These are phyloP conservation scores for Fusarium staphyleae DNA, from an alignment of 2,329 filamentous ascomycete genomes.

Conservation along the genomic window DNA sequence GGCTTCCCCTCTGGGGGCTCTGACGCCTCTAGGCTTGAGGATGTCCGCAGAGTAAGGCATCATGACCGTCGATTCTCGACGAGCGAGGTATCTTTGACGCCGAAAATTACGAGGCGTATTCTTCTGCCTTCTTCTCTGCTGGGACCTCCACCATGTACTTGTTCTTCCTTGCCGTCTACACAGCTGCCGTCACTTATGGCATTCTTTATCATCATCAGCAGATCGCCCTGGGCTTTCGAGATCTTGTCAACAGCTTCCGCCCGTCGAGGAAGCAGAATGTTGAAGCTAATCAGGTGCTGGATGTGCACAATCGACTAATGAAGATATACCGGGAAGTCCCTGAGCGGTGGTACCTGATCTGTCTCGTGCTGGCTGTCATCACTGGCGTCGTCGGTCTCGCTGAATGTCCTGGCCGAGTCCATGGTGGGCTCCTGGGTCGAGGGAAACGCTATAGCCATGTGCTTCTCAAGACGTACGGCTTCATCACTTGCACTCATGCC, in stretches of 20 bases:
- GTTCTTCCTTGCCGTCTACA: conserved; percentile 52
- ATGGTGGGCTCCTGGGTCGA: conserved; percentile 53
- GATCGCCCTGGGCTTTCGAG: conserved; percentile 48
- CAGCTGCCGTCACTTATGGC: conserved; percentile 50
- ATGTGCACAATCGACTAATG: conserved; percentile 58
- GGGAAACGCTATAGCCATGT: conserved; percentile 56
- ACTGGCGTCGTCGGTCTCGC: conserved; percentile 48
- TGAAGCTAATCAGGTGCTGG: conserved; percentile 36
- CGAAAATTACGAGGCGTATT: conserved; percentile 51
- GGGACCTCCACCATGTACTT: conserved; percentile 47
- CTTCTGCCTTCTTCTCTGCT: conserved; percentile 51
- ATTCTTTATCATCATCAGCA: conserved; percentile 50
- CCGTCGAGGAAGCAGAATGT: conserved; percentile 36
- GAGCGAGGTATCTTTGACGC: conserved; percentile 47
- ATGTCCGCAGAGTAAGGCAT: conserved; percentile 42
- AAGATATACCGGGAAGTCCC: conserved; percentile 54
- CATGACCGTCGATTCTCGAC: conserved; percentile 38
- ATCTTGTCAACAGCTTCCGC: conserved; percentile 40
- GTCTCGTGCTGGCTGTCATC: conserved; percentile 43
- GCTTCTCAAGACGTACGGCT: conserved; percentile 54
- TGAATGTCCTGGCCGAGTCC: conserved; percentile 58
- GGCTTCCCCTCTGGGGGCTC: conserved; percentile 40
- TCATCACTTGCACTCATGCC: conserved; percentile 47
- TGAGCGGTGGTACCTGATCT: conserved; percentile 55
- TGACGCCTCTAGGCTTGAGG: conserved; percentile 45